Percentiles rank a stretch among this genome's conserved stretches.
Evolutionary conservation across 371 early-diverging fungal genomes (phyloP).

Genomic region (Umbelopsis sp.): DNA sequence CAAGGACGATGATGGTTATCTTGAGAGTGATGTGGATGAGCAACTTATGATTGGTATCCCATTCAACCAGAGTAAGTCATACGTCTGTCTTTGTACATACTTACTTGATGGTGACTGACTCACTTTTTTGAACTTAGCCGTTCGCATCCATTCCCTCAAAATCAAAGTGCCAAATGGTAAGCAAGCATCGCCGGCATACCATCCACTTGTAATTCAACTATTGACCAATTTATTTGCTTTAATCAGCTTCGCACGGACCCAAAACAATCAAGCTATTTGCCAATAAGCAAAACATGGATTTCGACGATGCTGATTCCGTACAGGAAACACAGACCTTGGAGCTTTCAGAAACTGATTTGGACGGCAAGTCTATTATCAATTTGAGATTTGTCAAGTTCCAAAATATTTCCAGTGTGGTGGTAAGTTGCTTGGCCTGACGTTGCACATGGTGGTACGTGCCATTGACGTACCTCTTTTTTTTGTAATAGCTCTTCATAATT

Average conservation of each 20-base stretch:
- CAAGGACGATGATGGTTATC: constrained; percentile 62
- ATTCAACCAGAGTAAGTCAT: constrained; percentile 76
- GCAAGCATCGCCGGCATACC: not conserved
- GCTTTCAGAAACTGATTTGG: constrained; percentile 70
- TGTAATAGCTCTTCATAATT: constrained; percentile 67
- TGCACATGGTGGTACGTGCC: not conserved
- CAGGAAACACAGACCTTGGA: constrained; percentile 77
- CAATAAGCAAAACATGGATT: constrained; percentile 80
- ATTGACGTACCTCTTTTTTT: constrained; percentile 1
- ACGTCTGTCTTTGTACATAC: not conserved
- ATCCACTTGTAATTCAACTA: not conserved
- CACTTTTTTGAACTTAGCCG: constrained; percentile 39
- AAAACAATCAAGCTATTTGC: constrained; percentile 84
- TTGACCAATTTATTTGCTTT: not conserved
- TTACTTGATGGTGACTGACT: not conserved
- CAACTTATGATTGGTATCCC: constrained; percentile 86
- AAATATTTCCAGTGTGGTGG: constrained; percentile 71
- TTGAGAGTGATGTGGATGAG: constrained; percentile 94
- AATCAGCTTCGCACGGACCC: constrained; percentile 75
- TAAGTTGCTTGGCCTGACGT: constrained; percentile 26
- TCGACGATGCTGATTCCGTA: constrained; percentile 84
- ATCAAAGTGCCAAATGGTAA: constrained; percentile 67
- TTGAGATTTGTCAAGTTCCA: constrained; percentile 95
- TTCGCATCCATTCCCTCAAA: constrained; percentile 89
- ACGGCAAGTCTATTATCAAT: constrained; percentile 62